A percentile compares a stretch with the other conserved stretches of the same genome.
Conservation (phyloP, 352 stramenopile genomes). For the Pythium chondricola region DNA sequence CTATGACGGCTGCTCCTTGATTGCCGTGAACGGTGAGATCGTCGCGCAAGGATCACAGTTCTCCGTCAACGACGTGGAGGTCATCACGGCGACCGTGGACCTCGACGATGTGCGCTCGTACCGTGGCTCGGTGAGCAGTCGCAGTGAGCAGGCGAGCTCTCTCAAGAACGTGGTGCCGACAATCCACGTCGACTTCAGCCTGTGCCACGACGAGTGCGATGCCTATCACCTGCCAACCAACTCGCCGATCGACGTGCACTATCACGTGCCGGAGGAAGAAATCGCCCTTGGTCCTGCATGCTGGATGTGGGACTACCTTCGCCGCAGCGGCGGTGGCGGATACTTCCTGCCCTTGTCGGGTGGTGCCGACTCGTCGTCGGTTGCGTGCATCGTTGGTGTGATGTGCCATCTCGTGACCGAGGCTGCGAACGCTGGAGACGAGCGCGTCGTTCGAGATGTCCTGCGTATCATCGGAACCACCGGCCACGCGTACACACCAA, state of each 20-base stretch:
- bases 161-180: slow-evolving; percentile 61
- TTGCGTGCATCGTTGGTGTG: slow-evolving; percentile 95
- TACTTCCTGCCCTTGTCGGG: slow-evolving; percentile 97
- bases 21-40: slow-evolving; percentile 96
- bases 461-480: slow-evolving; percentile 72
- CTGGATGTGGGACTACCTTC: slow-evolving; percentile 99
- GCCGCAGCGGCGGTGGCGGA: slow-evolving; percentile 70
- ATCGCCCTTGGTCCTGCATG: slow-evolving; percentile 96
- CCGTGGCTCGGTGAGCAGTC: slow-evolving; percentile 89
- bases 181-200: slow-evolving; percentile 67
- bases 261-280: slow-evolving; percentile 93
- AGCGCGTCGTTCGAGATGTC: slow-evolving; percentile 81
- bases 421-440: slow-evolving; percentile 70
- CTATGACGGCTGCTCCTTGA: slow-evolving; percentile 96
- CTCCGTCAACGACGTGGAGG: slow-evolving; percentile 94
- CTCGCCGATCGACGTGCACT: slow-evolving; percentile 57
- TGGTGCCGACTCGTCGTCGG: slow-evolving; percentile 94
- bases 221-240: slow-evolving; percentile 29
- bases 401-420: slow-evolving; percentile 96
- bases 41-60: slow-evolving; percentile 97
- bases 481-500: slow-evolving; percentile 40
- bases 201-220: slow-evolving; percentile 57
- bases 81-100: slow-evolving; percentile 96
- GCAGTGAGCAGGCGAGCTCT: slow-evolving; percentile 91
- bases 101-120: slow-evolving; percentile 97